These are phyloP conservation scores for Arctostaphylos glauca DNA, from an alignment of 148 eudicot genomes.

Conservation along the genomic window DNA sequence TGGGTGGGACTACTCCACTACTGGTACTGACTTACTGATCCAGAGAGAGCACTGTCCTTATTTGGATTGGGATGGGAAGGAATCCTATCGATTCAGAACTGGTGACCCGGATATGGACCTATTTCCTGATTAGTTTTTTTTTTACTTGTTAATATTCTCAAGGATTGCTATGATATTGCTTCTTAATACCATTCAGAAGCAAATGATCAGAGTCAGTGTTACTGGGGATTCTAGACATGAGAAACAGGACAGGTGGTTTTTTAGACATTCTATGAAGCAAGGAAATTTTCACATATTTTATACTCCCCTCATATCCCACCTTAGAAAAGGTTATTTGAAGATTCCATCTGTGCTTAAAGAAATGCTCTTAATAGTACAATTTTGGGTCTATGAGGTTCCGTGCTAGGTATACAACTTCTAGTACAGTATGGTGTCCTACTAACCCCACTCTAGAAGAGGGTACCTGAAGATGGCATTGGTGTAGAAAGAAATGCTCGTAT, in stretches of 20 bases:
- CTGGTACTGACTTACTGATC: no score
- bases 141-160: constrained; percentile 5
- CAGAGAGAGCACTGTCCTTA: constrained; percentile 38
- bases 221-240: background rate
- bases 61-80: constrained; percentile 85
- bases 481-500: background rate
- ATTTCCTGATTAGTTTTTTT: background rate
- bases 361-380: background rate
- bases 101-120: constrained; percentile 70
- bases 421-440: background rate
- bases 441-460: background rate
- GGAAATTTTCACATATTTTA: background rate
- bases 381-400: background rate
- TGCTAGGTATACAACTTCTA: background rate
- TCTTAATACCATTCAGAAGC: no score
- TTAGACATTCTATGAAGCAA: background rate
- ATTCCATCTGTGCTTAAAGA: background rate
- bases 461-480: background rate
- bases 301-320: background rate
- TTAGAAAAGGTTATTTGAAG: background rate
- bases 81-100: constrained; percentile 69
- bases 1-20: no score
- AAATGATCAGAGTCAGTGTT: background rate
- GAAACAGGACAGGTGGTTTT: background rate
- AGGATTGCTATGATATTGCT: background rate